Conservation (phyloP, 192 early-diverging fungal genomes). For the Chytriomyces confervae region DNA sequence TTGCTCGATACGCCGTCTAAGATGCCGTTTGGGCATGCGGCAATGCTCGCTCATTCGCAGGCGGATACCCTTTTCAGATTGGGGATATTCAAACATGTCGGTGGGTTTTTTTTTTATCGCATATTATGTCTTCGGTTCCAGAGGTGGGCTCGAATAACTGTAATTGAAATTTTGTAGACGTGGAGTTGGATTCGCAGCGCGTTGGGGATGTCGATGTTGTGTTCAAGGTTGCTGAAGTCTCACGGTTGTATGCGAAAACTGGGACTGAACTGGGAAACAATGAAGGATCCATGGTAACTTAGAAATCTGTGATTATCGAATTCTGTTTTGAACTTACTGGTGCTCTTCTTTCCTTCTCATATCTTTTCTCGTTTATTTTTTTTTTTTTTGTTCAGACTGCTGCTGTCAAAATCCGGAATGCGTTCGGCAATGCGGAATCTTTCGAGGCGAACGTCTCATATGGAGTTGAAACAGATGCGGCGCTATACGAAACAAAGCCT, state of each 20-base stretch:
- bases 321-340: no score
- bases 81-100: constrained; percentile 73
- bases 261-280: constrained; percentile 89
- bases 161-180: constrained; percentile 16
- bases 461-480: constrained; percentile 59
- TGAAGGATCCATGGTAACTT: constrained; percentile 80
- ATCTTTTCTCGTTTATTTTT: not conserved
- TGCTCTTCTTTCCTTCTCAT: not conserved
- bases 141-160: no score
- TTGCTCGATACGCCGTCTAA: not conserved
- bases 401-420: constrained; percentile 77
- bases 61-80: constrained; percentile 64
- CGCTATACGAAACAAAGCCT: constrained; percentile 35
- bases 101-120: no score
- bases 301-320: no score
- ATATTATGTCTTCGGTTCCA: no score
- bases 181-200: constrained; percentile 68
- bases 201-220: constrained; percentile 69
- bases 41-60: constrained; percentile 60
- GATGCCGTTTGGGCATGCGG: constrained; percentile 63
- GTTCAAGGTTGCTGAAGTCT: constrained; percentile 72
- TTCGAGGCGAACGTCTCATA: constrained; percentile 76
- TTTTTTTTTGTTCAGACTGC: constrained; percentile 55
- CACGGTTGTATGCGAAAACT: constrained; percentile 75
- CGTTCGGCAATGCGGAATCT: constrained; percentile 87